Evolutionary conservation across 148 eudicot species (phyloP).

Genomic region (Vaccinium vitisidaea): DNA sequence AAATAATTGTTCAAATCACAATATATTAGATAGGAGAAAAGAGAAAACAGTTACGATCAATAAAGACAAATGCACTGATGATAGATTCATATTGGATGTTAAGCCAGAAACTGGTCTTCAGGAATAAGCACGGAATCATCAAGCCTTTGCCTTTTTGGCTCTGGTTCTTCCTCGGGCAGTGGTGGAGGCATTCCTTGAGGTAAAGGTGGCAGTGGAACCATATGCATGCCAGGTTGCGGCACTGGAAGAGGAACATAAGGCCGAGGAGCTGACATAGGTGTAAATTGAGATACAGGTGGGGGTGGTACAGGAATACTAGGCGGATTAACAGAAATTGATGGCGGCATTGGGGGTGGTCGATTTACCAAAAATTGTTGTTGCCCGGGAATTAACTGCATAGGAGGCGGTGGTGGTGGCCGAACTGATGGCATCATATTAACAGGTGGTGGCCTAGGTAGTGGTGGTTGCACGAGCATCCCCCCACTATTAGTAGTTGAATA

Average conservation of each 20-base stretch:
- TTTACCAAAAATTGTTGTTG: conserved; percentile 57
- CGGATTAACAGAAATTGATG: conserved; percentile 31
- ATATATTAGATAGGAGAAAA: background rate
- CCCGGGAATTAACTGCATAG: conserved; percentile 49
- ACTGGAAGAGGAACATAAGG: conserved; percentile 38
- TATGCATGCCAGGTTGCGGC: conserved; percentile 45
- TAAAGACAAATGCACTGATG: conserved; percentile 3
- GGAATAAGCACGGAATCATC: conserved; percentile 56
- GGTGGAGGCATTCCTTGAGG: conserved; percentile 73
- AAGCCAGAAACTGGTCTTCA: conserved; percentile 65
- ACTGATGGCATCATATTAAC: conserved; percentile 34
- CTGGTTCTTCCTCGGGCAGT: conserved; percentile 60
- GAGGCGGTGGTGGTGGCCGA: conserved; percentile 40
- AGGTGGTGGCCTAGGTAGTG: conserved; percentile 44
- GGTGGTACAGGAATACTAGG: conserved; percentile 41
- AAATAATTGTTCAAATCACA: background rate
- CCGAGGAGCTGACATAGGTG: conserved; percentile 48
- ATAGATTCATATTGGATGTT: conserved; percentile 47
- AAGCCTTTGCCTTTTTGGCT: conserved; percentile 65
- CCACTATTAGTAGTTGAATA: too few species aligned
- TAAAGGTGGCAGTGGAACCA: conserved; percentile 47
- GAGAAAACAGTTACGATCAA: background rate
- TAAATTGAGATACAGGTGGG: conserved; percentile 54
- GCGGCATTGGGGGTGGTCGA: conserved; percentile 47
- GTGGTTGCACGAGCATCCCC: too few species aligned